Base-by-base conservation (phyloP, 257 asterid genomes). In the Agastache rugosa region DNA sequence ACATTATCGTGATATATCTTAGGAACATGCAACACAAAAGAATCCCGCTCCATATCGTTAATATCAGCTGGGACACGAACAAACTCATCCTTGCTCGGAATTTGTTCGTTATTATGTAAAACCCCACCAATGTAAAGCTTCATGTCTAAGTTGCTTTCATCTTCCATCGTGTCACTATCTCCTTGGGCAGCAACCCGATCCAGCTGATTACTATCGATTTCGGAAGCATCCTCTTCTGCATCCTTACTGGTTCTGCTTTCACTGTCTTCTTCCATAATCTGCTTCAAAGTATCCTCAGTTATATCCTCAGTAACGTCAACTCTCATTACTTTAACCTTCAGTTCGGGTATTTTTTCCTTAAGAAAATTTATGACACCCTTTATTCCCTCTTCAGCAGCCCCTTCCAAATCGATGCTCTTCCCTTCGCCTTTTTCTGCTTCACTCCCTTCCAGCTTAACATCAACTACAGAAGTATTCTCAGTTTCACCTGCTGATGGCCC, bases 101-200 rank as follows among this genome's bases (percentile, higher is more conserved):
- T 69, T 31, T 86, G 95, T 62, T 90, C 98, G 82, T 89, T 88
- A 77, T 90, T 86, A 74, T 90, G 98, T 56, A 90, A 75, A 71
- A 94, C 90, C 69, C 97, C 98, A 76, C 98, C 98, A 60, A 93
- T 81, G 73, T 87, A 88, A 67, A 94, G 92, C 82, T 90, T 94
- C 79, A 79, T 82, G 76, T 89, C 97, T 78, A 83, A 72, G 82
- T 83, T 81, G 71, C 80, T 84, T 74, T 74, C 96, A 66, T 89
- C 91, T 75, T 84, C 92, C 54, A 47, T 45, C 3, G 71, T 74
- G 59, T 83, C 86, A 27, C 77, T 77, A 75, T 90, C 90, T 53
- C 83, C 93, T 67, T 78, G 83, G 10, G 88, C 74, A 44, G 87
- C 44, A 81, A 85, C 85, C 72, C 65, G 85, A 75, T 90, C 96